Evolutionary conservation across 2,329 filamentous ascomycete species (phyloP).

Genomic region (Colletotrichum destructivum): DNA sequence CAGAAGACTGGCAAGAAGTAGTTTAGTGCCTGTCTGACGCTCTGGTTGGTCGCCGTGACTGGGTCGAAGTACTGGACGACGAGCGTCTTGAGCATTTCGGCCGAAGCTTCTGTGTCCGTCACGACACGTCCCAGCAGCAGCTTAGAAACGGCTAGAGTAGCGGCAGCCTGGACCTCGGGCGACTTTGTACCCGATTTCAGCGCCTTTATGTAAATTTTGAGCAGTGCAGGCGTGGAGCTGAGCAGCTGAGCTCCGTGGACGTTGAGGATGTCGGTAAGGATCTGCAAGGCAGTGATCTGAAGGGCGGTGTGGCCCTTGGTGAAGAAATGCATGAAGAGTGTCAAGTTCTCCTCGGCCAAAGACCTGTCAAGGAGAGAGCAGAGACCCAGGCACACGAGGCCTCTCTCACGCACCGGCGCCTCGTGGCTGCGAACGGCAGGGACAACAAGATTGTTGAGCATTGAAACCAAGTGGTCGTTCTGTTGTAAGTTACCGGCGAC

Average conservation of each 20-base stretch:
- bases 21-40: slow-evolving; percentile 86
- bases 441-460: slow-evolving; percentile 97
- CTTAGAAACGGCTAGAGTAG: slow-evolving; percentile 87
- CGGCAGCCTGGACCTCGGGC: slow-evolving; percentile 83
- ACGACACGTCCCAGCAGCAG: slow-evolving; percentile 86
- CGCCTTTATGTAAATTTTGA: slow-evolving; percentile 89
- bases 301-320: slow-evolving; percentile 91
- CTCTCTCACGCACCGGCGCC: slow-evolving; percentile 91
- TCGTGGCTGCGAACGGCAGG: slow-evolving; percentile 95
- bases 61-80: slow-evolving; percentile 93
- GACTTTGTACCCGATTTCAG: slow-evolving; percentile 80
- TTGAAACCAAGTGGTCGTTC: slow-evolving; percentile 93
- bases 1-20: slow-evolving; percentile 98
- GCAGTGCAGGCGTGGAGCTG: slow-evolving; percentile 75
- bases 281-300: slow-evolving; percentile 91
- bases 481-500: slow-evolving; percentile 89
- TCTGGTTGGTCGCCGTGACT: slow-evolving; percentile 83
- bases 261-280: slow-evolving; percentile 92
- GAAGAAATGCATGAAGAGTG: slow-evolving; percentile 96
- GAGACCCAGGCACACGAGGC: slow-evolving; percentile 89
- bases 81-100: slow-evolving; percentile 86
- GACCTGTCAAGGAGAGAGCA: slow-evolving; percentile 93
- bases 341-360: slow-evolving; percentile 91
- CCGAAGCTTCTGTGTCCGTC: slow-evolving; percentile 75
- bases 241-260: slow-evolving; percentile 88